Base-by-base conservation (phyloP, 208 protist species). In the Zelonia costaricensis region DNA sequence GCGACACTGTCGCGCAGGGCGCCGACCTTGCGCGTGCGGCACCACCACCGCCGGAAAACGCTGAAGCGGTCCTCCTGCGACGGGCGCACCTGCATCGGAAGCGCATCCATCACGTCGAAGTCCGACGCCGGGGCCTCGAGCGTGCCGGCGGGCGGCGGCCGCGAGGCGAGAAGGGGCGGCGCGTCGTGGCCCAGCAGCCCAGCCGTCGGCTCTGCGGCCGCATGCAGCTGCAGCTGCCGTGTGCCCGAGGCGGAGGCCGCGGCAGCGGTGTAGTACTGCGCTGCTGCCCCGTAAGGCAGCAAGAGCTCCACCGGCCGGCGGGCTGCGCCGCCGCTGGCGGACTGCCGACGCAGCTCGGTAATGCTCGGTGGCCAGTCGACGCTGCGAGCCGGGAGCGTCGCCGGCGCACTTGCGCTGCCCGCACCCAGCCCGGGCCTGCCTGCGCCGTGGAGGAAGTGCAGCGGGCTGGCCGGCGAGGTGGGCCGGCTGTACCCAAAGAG, bases 211-310 rank as follows among this genome's bases (percentile, higher is more conserved):
- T 58, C 59, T 1, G 33, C 46, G 13, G n/a, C 20, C 15, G 49
- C 42, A 8, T 70, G 65, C 16, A 65, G 44, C 22, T 59, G 44
- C 6, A 18, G 16, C 20, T 33, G 10, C 13, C 30, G 33, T 18
- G 28, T 5, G 18, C 38, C 30, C 4, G 51, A 35, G 23, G 53
- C 7, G 10, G 65, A 61, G 30, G 42, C 38, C 12, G 60, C 65
- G 4, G 43, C 49, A 20, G 60, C 23, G 36, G 46, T 38, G 56
- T 70, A 72, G 36, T 62, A 67, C n/a, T 39, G 16, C 33, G 69
- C 66, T 9, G 67, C 69, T 13, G 55, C 57, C 31, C 67, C 64
- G 52, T 79, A 79, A 12, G 73, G 73, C 12, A 79, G 58, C 27
- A 79, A 18, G n/a, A 79, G 22, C 42, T 68, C 65, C 35, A 79